Evolutionary conservation across 495 filamentous ascomycete genomes (phyloP), one percentile per base, ranked within the genome.

Genomic region (Usnea hakonensis): DNA sequence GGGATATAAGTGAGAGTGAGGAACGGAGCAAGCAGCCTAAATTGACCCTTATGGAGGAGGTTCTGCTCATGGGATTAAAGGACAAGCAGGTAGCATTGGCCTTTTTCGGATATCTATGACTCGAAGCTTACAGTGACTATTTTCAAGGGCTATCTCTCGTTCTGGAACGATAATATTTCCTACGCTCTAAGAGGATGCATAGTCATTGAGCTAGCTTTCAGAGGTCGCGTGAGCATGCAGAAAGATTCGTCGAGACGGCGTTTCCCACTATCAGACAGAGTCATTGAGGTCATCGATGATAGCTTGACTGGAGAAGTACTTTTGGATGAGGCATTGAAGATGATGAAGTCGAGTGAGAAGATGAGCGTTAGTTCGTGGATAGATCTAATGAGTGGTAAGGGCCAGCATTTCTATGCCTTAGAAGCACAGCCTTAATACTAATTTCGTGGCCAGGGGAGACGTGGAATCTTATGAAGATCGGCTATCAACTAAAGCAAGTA

Each of bases 381-480:
- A 73, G 94, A 98, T 72, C 79, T 98, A 63, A 90, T 98, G 90
- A 96, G 90, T 69, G 94, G 94, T 97, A 87, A 58, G 82, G 63
- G 35, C 28, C 32, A 41, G 19, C 46, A 23, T n/a, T 48, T 13
- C 55, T 14, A 37, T 11, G 13, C 11, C 23, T 28, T 1, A n/a
- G 32, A 10, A 8, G 53, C 56, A 33, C 56, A 59, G 57, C 66
- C 68, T 55, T 64, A 38, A n/a, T 71, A 65, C 56, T 59, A 37
- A 61, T 61, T 59, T 40, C 46, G 57, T 46, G 30, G 19, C 65
- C 69, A 98, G 94, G 94, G 67, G 94, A 98, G 77, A 98, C 94
- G 62, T 98, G 94, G 94, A 98, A 98, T 69, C 78, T 98, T 59
- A 97, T 98, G 94, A 98, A 98, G 77, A 98, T 98, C 68, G 94